These are phyloP conservation scores for Solanum pinnatisectum DNA, from an alignment of 257 asterid species.

Conservation along the genomic window DNA sequence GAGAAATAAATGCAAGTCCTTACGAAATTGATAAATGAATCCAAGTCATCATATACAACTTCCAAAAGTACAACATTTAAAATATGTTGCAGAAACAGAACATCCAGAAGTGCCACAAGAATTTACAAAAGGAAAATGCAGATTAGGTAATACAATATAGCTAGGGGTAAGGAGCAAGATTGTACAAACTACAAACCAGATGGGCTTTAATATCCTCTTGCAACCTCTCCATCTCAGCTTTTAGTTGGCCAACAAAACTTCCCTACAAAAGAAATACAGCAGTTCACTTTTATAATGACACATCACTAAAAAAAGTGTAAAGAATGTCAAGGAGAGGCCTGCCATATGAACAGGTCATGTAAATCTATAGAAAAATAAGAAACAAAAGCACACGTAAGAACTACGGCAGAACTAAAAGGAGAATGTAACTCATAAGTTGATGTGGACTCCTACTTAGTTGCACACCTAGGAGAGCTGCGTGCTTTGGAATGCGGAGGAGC, in stretches of 20 bases:
- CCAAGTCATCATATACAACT: not conserved
- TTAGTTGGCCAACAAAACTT: slow-evolving; percentile 67
- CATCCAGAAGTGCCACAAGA: not conserved
- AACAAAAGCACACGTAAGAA: not conserved
- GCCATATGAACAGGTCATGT: not conserved
- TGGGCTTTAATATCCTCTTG: slow-evolving; percentile 72
- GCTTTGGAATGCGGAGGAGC: not conserved
- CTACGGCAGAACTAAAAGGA: not conserved
- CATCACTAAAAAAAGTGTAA: slow-evolving; percentile 5
- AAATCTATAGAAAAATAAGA: not conserved
- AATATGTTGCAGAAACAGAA: not conserved
- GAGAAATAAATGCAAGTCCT: not conserved
- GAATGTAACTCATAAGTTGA: not conserved
- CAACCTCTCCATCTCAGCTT: slow-evolving; percentile 60
- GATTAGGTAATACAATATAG: not conserved
- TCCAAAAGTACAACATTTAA: not conserved
- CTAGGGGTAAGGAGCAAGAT: not conserved
- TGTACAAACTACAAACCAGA: slow-evolving; percentile 70
- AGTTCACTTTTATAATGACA: not conserved
- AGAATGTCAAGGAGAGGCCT: not conserved
- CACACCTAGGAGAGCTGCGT: not conserved
- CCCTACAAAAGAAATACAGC: slow-evolving; percentile 43
- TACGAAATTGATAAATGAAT: not conserved
- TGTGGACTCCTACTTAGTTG: not conserved
- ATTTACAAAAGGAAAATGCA: not conserved